These are phyloP conservation scores for Hypoxylon sp. DNA, from an alignment of 2,329 filamentous ascomycete genomes.

Conservation along the genomic window DNA sequence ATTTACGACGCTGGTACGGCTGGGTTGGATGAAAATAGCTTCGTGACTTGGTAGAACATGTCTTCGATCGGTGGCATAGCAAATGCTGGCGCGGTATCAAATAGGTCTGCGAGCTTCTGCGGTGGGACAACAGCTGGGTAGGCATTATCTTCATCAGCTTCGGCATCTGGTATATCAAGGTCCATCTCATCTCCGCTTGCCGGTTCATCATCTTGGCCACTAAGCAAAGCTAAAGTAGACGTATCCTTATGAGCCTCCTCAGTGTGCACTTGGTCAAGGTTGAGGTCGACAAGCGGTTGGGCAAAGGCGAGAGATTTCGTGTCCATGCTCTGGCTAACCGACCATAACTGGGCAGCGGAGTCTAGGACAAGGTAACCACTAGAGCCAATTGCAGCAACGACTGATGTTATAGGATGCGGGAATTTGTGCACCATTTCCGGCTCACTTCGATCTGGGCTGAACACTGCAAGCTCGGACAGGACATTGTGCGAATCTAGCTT, in stretches of 20 bases:
- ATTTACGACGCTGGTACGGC: slow-evolving; percentile 50
- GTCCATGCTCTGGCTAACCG: slow-evolving; percentile 71
- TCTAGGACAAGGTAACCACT: slow-evolving; percentile 84
- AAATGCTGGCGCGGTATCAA: slow-evolving; percentile 77
- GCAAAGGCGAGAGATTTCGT: slow-evolving; percentile 67
- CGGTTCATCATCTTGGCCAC: slow-evolving; percentile 59
- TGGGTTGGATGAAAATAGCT: slow-evolving; percentile 72
- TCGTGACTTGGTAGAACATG: slow-evolving; percentile 80
- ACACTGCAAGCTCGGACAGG: slow-evolving; percentile 74
- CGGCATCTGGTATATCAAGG: slow-evolving; percentile 63
- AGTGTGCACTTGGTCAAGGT: slow-evolving; percentile 59
- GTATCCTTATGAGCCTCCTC: slow-evolving; percentile 50
- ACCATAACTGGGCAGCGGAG: slow-evolving; percentile 79
- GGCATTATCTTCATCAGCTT: slow-evolving; percentile 64
- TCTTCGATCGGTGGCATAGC: slow-evolving; percentile 80
- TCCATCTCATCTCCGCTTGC: slow-evolving; percentile 62
- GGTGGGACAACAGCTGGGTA: slow-evolving; percentile 74
- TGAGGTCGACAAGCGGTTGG: slow-evolving; percentile 69
- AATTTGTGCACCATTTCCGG: slow-evolving; percentile 72
- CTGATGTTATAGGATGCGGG: slow-evolving; percentile 72
- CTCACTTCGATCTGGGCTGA: slow-evolving; percentile 71
- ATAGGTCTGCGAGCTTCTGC: slow-evolving; percentile 78
- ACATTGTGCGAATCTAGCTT: slow-evolving; percentile 56
- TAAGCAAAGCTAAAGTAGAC: slow-evolving; percentile 54
- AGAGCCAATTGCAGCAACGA: slow-evolving; percentile 74